Conservation (phyloP, 2,329 filamentous ascomycete species). For the Pleoardoris graminearum region DNA sequence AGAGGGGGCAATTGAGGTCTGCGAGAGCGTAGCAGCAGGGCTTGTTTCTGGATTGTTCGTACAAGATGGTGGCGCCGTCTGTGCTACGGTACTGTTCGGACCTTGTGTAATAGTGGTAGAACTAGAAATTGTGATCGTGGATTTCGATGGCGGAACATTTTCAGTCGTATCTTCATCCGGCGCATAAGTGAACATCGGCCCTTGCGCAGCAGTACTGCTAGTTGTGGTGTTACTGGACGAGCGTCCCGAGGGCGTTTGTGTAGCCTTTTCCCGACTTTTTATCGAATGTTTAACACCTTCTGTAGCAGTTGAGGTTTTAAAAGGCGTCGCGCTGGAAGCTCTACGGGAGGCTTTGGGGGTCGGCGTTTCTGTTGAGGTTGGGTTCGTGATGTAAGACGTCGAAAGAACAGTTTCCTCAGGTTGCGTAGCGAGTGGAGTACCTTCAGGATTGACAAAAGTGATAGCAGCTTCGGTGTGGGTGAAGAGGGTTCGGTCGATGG, state of each 20-base stretch:
- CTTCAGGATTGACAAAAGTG: conserved; percentile 38
- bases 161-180: neutral
- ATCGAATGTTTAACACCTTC: neutral
- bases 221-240: neutral
- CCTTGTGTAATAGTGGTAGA: neutral
- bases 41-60: neutral
- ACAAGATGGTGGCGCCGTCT: neutral
- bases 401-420: conserved; percentile 33
- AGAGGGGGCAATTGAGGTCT: neutral
- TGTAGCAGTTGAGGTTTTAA: conserved; percentile 11
- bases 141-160: neutral
- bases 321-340: conserved; percentile 16
- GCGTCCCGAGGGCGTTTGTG: neutral
- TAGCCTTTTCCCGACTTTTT: conserved; percentile 4
- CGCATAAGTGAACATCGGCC: conserved; percentile 12
- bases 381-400: conserved; percentile 34
- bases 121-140: conserved; percentile 2
- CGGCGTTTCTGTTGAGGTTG: conserved; percentile 23
- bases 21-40: neutral
- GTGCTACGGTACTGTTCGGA: neutral
- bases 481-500: conserved; percentile 35
- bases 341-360: conserved; percentile 17
- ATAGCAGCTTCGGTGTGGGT: conserved; percentile 32
- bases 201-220: neutral
- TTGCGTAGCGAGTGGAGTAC: conserved; percentile 37